A percentile compares a stretch with the other conserved stretches of the same genome.
These are phyloP conservation scores for Leucocoprinus leucothites DNA, from an alignment of 768 basidiomycete genomes.

Conservation along the genomic window DNA sequence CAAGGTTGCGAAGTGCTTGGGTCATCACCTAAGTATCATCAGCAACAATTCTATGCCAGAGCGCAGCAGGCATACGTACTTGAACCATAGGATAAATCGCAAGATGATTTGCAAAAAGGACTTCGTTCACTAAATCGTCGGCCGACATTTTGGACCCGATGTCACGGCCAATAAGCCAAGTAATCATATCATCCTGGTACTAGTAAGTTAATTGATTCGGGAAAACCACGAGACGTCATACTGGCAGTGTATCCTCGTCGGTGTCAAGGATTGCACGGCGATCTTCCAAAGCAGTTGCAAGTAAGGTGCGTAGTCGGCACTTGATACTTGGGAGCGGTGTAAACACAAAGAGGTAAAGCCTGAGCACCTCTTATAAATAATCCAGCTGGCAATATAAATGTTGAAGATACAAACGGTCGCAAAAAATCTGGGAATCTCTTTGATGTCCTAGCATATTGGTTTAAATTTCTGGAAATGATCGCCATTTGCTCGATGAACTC, in stretches of 20 bases:
- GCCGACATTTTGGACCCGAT: slow-evolving; percentile 6
- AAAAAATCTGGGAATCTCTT: not conserved
- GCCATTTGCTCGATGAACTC: not conserved
- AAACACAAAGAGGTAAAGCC: slow-evolving; percentile 2
- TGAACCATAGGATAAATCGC: slow-evolving; percentile 15
- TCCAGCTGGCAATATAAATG: not conserved
- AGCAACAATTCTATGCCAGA: slow-evolving; percentile 6
- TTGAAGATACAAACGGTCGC: slow-evolving; percentile 4
- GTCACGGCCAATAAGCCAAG: slow-evolving; percentile 4
- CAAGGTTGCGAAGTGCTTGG: slow-evolving; percentile 33
- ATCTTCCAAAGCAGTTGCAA: not conserved
- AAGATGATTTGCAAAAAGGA: slow-evolving; percentile 7
- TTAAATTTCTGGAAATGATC: not conserved
- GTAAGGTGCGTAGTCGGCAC: not conserved
- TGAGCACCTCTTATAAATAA: not conserved
- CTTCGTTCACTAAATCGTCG: slow-evolving; percentile 3
- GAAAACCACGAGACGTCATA: not conserved
- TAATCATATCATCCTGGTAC: slow-evolving; percentile 9
- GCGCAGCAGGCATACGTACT: slow-evolving; percentile 20
- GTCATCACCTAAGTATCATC: slow-evolving; percentile 22
- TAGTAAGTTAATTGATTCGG: not conserved
- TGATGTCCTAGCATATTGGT: slow-evolving; percentile 1
- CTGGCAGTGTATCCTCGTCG: not conserved
- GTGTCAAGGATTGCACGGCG: not conserved
- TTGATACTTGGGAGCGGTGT: not conserved